A percentile compares a stretch with the other conserved stretches of the same genome.
phyloP scores from a whole-genome alignment of 441 rosid genomes.

The Erodium trifolium region DNA sequence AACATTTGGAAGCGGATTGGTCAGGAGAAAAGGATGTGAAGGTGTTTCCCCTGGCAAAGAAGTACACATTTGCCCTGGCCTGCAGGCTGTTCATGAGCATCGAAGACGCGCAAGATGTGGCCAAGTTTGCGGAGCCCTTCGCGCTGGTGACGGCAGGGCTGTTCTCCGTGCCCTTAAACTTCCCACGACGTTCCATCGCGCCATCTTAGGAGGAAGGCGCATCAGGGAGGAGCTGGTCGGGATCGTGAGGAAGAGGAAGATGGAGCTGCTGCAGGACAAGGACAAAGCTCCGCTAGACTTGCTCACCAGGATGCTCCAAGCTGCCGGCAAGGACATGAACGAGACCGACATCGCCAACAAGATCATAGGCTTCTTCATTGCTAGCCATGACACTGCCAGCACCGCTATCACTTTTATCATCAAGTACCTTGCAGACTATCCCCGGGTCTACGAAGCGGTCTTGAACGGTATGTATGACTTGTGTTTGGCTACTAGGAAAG shows the following conservation, averaged over 20 bases:
- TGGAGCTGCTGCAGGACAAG: background rate
- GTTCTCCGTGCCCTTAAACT: background rate
- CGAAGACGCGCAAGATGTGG: background rate
- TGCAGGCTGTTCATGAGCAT: background rate
- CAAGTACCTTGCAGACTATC: background rate
- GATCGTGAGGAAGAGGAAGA: background rate
- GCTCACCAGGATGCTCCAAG: background rate
- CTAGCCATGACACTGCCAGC: background rate
- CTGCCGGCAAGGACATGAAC: background rate
- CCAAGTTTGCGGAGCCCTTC: background rate
- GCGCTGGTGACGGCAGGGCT: background rate
- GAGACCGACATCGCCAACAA: background rate
- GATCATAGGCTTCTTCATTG: background rate
- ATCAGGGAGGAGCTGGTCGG: background rate
- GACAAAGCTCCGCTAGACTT: background rate
- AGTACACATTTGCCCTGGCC: background rate
- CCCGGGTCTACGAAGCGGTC: background rate
- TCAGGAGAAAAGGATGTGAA: background rate
- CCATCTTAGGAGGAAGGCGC: background rate
- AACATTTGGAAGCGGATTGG: conserved; percentile 10
- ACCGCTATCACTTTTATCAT: background rate
- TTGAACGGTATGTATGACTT: background rate
- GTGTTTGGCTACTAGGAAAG: too few species aligned
- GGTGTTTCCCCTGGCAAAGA: background rate
- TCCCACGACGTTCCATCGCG: background rate